These are phyloP conservation scores for Camelina hispida DNA, from an alignment of 345 rosid species.

Conservation along the genomic window DNA sequence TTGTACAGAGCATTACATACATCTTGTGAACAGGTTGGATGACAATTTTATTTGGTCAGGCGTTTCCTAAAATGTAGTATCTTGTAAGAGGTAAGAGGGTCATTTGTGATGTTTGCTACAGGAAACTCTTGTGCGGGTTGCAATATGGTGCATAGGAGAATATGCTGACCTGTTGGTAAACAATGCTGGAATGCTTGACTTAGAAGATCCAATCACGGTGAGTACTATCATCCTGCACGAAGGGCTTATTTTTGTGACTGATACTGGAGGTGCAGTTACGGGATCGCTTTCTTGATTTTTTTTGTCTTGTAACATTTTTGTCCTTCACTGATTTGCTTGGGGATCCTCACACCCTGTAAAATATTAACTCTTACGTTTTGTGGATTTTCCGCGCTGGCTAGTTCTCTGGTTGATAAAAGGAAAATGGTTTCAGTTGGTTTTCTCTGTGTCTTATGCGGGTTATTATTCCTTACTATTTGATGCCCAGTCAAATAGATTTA, in stretches of 20 bases:
- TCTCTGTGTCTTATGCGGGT: background rate
- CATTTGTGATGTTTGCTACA: constrained; percentile 45
- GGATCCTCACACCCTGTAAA: constrained; percentile 24
- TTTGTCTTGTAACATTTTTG: constrained; percentile 7
- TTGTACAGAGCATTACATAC: constrained; percentile 77
- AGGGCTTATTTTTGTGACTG: constrained; percentile 28
- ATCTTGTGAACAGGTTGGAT: constrained; percentile 82
- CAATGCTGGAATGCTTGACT: constrained; percentile 76
- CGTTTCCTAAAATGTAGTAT: constrained; percentile 31
- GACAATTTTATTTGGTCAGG: constrained; percentile 19
- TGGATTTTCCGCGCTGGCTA: constrained; percentile 14
- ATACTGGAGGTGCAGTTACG: constrained; percentile 17
- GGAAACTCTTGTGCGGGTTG: constrained; percentile 94
- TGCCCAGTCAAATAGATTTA: constrained; percentile 14
- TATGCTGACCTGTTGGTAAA: constrained; percentile 93
- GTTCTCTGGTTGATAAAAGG: constrained; percentile 25
- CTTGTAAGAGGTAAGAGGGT: constrained; percentile 37
- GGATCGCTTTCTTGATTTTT: background rate
- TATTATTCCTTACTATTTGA: constrained; percentile 3
- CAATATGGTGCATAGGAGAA: constrained; percentile 97
- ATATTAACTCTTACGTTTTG: constrained; percentile 1
- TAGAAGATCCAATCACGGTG: constrained; percentile 89
- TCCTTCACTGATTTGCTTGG: constrained; percentile 8
- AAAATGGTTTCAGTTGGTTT: constrained; percentile 20
- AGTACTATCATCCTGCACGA: constrained; percentile 48